phyloP scores from a whole-genome alignment of 2,329 filamentous ascomycete genomes.

The Trichoderma atroviride region DNA sequence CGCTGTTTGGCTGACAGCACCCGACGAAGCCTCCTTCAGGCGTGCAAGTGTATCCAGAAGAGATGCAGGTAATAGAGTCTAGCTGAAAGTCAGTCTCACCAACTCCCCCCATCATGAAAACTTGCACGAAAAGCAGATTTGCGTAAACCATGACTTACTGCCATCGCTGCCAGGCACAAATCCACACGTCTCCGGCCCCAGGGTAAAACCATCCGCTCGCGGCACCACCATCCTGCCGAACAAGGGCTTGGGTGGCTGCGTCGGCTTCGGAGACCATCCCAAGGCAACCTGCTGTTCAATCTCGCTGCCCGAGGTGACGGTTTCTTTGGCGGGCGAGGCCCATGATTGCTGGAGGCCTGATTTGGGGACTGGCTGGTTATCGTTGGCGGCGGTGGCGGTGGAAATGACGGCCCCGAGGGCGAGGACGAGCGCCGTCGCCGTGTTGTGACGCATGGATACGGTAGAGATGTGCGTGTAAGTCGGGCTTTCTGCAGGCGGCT shows the following conservation, averaged over 20 bases:
- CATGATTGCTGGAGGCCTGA: constrained; percentile 35
- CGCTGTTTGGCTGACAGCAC: constrained; percentile 37
- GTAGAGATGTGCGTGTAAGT: neutral
- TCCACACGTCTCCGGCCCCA: constrained; percentile 38
- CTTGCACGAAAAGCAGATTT: too few species aligned
- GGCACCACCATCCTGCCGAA: constrained; percentile 37
- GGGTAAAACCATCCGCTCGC: constrained; percentile 36
- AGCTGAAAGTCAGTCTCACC: neutral
- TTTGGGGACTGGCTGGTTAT: constrained; percentile 30
- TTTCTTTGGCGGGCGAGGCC: constrained; percentile 36
- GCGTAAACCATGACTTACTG: constrained; percentile 38
- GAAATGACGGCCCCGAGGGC: constrained; percentile 29
- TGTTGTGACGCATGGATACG: constrained; percentile 20
- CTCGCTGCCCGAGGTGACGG: constrained; percentile 27
- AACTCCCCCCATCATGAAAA: too few species aligned
- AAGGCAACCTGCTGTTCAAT: constrained; percentile 34
- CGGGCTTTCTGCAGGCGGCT: neutral
- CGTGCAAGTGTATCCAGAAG: constrained; percentile 34
- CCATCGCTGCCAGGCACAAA: constrained; percentile 33
- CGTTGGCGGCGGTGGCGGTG: constrained; percentile 31
- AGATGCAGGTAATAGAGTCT: constrained; percentile 39
- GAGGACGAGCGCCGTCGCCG: constrained; percentile 28
- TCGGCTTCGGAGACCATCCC: constrained; percentile 40
- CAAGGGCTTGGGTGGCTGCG: constrained; percentile 35
- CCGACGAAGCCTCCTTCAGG: constrained; percentile 36